Percentiles rank a stretch among this genome's conserved stretches.
Conservation (phyloP, 805 yeast genomes). For the Ogataea glucozyma region DNA sequence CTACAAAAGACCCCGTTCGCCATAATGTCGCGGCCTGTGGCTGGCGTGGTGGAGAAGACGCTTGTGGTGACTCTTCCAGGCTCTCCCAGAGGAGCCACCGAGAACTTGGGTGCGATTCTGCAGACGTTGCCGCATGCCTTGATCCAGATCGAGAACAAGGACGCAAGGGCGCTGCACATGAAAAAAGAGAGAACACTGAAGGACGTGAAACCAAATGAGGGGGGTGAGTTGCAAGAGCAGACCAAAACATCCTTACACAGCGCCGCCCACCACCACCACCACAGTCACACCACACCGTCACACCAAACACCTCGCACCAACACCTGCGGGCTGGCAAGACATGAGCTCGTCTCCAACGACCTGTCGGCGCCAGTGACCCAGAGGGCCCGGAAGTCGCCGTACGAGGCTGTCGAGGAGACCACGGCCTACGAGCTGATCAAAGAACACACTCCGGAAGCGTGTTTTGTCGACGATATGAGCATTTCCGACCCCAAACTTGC, state of each 20-base stretch:
- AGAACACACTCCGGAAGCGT: conserved; percentile 36
- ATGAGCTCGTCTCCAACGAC: conserved; percentile 38
- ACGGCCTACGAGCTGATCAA: conserved; percentile 41
- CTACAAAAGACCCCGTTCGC: conserved; percentile 49
- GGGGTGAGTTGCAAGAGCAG: conserved; percentile 18
- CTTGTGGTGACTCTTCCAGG: conserved; percentile 53
- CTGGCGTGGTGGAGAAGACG: conserved; percentile 42
- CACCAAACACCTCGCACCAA: conserved; percentile 15
- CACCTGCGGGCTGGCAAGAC: conserved; percentile 38
- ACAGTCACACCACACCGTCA: conserved; percentile 17
- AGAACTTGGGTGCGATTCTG: conserved; percentile 43
- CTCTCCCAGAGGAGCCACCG: conserved; percentile 49
- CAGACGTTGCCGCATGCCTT: conserved; percentile 46
- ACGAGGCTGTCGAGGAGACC: conserved; percentile 44
- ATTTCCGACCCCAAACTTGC: conserved; percentile 31
- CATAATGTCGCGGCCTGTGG: conserved; percentile 50
- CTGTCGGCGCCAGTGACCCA: conserved; percentile 39
- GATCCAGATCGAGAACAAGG: conserved; percentile 35
- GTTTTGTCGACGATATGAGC: conserved; percentile 21
- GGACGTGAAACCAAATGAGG: conserved; percentile 20
- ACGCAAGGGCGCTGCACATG: conserved; percentile 43
- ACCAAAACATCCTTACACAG: no score
- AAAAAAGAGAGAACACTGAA: conserved; percentile 30
- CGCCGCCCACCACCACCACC: conserved; percentile 19
- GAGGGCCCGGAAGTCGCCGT: conserved; percentile 50